Evolutionary conservation across 78 protist species (phyloP).

Genomic region (Cavenderia fasciculata): DNA sequence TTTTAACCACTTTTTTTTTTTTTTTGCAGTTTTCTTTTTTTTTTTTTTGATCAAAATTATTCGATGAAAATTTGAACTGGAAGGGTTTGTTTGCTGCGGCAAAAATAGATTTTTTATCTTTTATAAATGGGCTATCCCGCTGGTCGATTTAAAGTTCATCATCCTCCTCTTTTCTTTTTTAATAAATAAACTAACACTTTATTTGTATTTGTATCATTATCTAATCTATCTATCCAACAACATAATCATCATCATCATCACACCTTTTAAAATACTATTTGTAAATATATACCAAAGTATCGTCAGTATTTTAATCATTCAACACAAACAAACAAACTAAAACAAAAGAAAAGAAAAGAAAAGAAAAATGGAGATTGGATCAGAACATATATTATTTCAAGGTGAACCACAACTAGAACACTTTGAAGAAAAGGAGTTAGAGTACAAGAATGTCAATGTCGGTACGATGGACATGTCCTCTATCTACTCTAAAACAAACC

Average conservation of each 20-base stretch:
- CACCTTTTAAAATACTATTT: background rate
- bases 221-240: background rate
- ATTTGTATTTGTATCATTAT: background rate
- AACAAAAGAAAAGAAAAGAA: background rate
- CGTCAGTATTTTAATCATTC: background rate
- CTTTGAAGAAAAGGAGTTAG: constrained; percentile 25
- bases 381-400: constrained; percentile 17
- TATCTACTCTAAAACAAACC: background rate
- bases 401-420: constrained; percentile 10
- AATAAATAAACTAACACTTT: background rate
- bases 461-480: background rate
- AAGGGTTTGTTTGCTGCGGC: no score
- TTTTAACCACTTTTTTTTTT: no score
- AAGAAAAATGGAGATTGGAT: constrained; percentile 56
- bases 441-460: background rate
- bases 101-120: no score
- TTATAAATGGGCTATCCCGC: no score
- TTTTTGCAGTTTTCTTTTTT: no score
- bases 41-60: no score
- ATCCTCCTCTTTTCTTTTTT: no score
- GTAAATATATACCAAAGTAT: background rate
- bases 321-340: background rate
- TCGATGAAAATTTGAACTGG: no score
- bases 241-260: background rate
- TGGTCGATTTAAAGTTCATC: no score